These are phyloP conservation scores for Moesziomyces globuligerus DNA, from an alignment of 1,284 basidiomycete species.

Conservation along the genomic window DNA sequence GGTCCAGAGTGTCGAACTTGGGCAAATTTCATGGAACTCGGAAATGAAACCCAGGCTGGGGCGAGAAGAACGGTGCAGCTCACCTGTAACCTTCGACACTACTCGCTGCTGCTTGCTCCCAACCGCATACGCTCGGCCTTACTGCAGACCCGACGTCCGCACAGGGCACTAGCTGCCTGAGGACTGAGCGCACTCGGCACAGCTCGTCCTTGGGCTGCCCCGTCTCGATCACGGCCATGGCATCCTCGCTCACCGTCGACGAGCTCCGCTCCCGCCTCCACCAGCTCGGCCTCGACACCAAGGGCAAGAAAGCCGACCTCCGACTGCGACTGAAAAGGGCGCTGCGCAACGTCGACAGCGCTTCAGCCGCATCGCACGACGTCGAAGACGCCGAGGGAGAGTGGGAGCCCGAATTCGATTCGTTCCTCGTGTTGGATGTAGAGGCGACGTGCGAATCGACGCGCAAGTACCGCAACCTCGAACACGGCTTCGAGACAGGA, in stretches of 20 bases:
- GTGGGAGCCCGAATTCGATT: constrained; percentile 61
- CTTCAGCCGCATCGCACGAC: background rate
- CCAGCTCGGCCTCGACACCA: constrained; percentile 58
- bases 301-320: constrained; percentile 62
- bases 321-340: constrained; percentile 46
- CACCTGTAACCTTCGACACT: too few relatives aligned
- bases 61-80: too few relatives aligned
- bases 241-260: constrained; percentile 39
- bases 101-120: background rate
- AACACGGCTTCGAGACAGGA: constrained; percentile 37
- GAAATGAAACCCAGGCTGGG: constrained; percentile 3
- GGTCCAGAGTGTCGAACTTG: background rate
- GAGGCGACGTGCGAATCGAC: constrained; percentile 81
- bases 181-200: constrained; percentile 22
- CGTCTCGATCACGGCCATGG: constrained; percentile 10
- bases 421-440: constrained; percentile 77
- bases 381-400: background rate
- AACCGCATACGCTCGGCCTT: too few relatives aligned
- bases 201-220: constrained; percentile 35
- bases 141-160: too few relatives aligned
- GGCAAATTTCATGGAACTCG: constrained; percentile 23
- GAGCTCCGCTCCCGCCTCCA: constrained; percentile 49
- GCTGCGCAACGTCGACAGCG: constrained; percentile 22
- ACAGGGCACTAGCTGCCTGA: constrained; percentile 29
- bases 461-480: constrained; percentile 38